Base-by-base conservation (phyloP, 1,284 basidiomycete genomes). In the Ganoderma multipileum region DNA sequence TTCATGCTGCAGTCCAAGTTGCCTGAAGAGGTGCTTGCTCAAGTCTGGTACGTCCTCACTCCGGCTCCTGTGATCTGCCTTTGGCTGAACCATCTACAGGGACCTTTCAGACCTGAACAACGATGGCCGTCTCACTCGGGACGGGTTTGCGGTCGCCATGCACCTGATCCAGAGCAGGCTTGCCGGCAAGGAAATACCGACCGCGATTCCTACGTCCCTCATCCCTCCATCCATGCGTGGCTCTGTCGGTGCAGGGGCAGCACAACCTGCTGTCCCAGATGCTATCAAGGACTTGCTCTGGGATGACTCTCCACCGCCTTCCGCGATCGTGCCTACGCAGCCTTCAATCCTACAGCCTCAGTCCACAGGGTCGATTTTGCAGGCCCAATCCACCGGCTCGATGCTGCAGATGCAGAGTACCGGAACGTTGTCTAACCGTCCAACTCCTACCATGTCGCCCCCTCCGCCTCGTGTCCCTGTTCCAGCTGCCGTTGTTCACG, bases 131-230 rank as follows among this genome's bases (percentile, higher is more conserved):
- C 86, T 99, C 52, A 95, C 92, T 28, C 89, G 91, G 64, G 97
- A 99, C 69, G 95, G 97, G 36, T 99, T 99, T 80, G 97, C 98
- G 2, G 93, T 99, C 54, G 98, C 97, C 3, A 92, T 98, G 91
- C 90, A 97, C 80, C 87, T 99, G 60, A 99, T 99, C 77, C 95
- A 96, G 79, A 87, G 88, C 74, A 96, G 93, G 79, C 83, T 99
- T 2, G 86, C 89, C 1, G 97, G 97, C n/a, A 90, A 90, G 71
- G 91, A 94, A 1, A 81, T 97, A 30, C 98, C 98, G 0, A 71
- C 84, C 0, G 80, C 83, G 30, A 85, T 99, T 20, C 95, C 96
- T 0, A 78, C 80, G 30, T 87, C 89, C 44, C 85, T 99, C 55
- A 80, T 98, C 12, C 97, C 98, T 5, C 96, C 96, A 0, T 88